Evolutionary conservation across 768 basidiomycete species (phyloP).

Genomic region (Agrocybe praecox): DNA sequence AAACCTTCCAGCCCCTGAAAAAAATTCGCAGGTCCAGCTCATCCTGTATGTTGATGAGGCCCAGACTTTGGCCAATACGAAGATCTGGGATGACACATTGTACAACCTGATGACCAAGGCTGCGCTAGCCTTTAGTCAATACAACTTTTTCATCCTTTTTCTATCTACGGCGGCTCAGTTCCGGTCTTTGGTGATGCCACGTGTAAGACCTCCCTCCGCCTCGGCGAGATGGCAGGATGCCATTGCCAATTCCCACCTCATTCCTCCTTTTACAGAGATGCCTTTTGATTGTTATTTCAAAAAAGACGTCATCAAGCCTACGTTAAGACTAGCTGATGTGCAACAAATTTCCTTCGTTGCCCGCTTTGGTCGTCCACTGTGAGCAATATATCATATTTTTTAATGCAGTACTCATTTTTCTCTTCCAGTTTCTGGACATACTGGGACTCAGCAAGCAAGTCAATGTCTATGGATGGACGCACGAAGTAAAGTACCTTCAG

Average conservation of each 20-base stretch:
- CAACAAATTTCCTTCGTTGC: conserved; percentile 9
- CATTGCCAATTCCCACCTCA: not conserved
- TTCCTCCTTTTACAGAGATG: conserved; percentile 15
- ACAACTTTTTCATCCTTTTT: not conserved
- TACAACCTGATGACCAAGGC: not conserved
- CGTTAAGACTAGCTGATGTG: conserved; percentile 5
- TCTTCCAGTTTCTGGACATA: conserved; percentile 12
- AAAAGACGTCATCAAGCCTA: not conserved
- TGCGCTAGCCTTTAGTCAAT: not conserved
- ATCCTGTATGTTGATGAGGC: conserved; percentile 9
- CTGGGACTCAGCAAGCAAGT: not conserved
- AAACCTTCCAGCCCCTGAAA: too few relatives aligned
- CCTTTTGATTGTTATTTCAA: conserved; percentile 14
- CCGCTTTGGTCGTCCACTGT: conserved; percentile 17
- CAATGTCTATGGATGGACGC: not conserved
- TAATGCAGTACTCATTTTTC: not conserved
- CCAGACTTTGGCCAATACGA: not conserved
- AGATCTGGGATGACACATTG: not conserved
- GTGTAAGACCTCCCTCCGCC: not conserved
- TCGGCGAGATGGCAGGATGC: not conserved
- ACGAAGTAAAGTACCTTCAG: not conserved
- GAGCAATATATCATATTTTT: not conserved
- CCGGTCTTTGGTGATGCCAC: not conserved
- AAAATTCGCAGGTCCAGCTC: too few relatives aligned
- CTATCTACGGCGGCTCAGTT: not conserved